These are phyloP conservation scores for Neofusicoccum ribis DNA, from an alignment of 2,329 filamentous ascomycete species.

Conservation along the genomic window DNA sequence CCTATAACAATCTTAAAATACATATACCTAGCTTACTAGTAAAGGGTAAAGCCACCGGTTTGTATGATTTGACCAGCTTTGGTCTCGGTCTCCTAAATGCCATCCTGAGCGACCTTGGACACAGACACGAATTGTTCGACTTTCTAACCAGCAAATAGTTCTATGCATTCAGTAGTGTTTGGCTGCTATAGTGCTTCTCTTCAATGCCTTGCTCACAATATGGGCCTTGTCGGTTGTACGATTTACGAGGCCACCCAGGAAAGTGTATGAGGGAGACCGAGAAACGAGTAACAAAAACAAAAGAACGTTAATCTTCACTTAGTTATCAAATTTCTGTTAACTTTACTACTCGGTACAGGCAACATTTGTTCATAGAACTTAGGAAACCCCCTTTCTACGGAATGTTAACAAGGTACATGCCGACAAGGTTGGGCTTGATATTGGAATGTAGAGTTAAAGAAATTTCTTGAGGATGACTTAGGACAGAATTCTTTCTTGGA, in stretches of 20 bases:
- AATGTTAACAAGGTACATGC: no score
- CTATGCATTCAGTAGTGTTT: neutral
- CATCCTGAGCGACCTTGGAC: neutral
- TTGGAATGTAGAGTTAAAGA: no score
- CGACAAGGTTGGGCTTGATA: no score
- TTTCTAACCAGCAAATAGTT: neutral
- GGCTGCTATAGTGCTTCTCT: neutral
- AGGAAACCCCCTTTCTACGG: no score
- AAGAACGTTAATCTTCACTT: no score
- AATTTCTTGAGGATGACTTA: no score
- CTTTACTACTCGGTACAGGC: no score
- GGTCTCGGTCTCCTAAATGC: neutral
- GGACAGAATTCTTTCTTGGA: no score
- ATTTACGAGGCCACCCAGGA: neutral
- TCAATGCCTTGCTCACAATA: neutral
- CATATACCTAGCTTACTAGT: no score
- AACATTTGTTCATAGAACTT: no score
- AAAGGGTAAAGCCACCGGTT: neutral
- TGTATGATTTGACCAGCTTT: neutral
- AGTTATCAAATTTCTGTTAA: no score
- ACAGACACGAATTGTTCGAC: neutral
- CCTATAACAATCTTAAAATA: no score
- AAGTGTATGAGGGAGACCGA: neutral
- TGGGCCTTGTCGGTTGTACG: neutral
- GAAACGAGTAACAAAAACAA: constrained; percentile 18